phyloP scores from a whole-genome alignment of 176 grass and related monocot species.

The Leersia perrieri region DNA sequence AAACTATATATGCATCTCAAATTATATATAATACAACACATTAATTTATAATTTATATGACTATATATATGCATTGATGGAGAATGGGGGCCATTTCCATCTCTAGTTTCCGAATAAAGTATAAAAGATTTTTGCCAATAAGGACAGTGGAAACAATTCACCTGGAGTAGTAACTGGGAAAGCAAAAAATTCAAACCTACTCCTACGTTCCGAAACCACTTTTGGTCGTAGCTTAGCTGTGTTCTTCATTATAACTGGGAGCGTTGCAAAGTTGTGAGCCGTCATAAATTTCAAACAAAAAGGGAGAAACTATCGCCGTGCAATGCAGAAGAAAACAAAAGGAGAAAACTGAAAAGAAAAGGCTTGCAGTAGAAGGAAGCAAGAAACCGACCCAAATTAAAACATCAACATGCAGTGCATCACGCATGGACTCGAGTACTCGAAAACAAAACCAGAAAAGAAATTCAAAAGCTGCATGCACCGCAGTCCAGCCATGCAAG shows the following conservation, averaged over 20 bases:
- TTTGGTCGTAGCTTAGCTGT: neutral
- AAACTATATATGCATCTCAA: no score
- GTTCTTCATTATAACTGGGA: neutral
- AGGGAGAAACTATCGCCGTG: neutral
- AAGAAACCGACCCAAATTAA: neutral
- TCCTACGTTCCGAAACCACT: neutral
- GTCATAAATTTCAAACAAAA: constrained; percentile 19
- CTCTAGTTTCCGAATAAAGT: no score
- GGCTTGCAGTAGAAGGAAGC: constrained; percentile 26
- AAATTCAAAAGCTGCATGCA: neutral
- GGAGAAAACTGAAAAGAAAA: neutral
- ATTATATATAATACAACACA: no score
- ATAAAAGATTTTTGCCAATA: neutral
- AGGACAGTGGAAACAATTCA: no score
- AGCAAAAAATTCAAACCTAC: neutral
- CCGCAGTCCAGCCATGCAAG: neutral
- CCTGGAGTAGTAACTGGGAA: neutral
- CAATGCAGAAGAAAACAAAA: constrained; percentile 4
- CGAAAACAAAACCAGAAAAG: constrained; percentile 5
- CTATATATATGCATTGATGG: no score
- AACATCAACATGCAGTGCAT: neutral
- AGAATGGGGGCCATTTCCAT: no score
- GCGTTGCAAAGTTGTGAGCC: neutral
- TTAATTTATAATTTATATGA: no score
- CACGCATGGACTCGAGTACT: neutral